Conservation (phyloP, 2,329 filamentous ascomycete species). For the Pezicula radicicola region DNA sequence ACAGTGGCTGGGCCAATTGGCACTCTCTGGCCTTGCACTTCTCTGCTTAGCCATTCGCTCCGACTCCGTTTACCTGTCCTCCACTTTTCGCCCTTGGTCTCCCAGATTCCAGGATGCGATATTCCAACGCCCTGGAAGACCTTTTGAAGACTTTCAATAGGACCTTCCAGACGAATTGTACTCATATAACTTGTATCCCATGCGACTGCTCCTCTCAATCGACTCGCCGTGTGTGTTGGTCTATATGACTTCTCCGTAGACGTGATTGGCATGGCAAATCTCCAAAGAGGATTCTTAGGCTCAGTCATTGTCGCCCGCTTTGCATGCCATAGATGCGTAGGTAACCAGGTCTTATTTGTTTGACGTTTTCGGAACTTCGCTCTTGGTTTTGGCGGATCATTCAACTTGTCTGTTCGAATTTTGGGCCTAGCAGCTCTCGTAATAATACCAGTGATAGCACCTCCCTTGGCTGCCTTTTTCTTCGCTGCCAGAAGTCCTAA, state of each 20-base stretch:
- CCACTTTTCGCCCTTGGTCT: slow-evolving; percentile 67
- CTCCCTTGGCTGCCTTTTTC: slow-evolving; percentile 43
- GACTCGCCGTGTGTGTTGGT: slow-evolving; percentile 77
- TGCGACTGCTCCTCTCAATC: slow-evolving; percentile 71
- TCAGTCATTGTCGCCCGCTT: slow-evolving; percentile 88
- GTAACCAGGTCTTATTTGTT: slow-evolving; percentile 86
- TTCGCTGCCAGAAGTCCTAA: slow-evolving; percentile 61
- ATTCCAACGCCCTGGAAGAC: slow-evolving; percentile 66
- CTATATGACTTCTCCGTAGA: slow-evolving; percentile 89
- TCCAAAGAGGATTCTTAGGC: slow-evolving; percentile 78
- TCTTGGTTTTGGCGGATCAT: slow-evolving; percentile 57
- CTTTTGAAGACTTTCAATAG: slow-evolving; percentile 57
- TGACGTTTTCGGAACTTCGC: slow-evolving; percentile 83
- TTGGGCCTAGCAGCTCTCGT: slow-evolving; percentile 53
- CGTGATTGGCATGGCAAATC: slow-evolving; percentile 80
- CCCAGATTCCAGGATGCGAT: slow-evolving; percentile 58
- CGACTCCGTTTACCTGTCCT: slow-evolving; percentile 55
- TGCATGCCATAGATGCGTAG: slow-evolving; percentile 90
- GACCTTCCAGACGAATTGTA: slow-evolving; percentile 75
- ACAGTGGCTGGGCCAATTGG: slow-evolving; percentile 70
- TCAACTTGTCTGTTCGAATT: slow-evolving; percentile 67
- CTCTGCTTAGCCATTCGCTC: slow-evolving; percentile 55
- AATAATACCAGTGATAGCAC: slow-evolving; percentile 29
- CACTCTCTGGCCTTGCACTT: slow-evolving; percentile 48
- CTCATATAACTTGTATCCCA: slow-evolving; percentile 97